Percentiles rank a stretch among this genome's conserved stretches.
phyloP scores from a whole-genome alignment of 495 filamentous ascomycete species.

The Xylaria curta region DNA sequence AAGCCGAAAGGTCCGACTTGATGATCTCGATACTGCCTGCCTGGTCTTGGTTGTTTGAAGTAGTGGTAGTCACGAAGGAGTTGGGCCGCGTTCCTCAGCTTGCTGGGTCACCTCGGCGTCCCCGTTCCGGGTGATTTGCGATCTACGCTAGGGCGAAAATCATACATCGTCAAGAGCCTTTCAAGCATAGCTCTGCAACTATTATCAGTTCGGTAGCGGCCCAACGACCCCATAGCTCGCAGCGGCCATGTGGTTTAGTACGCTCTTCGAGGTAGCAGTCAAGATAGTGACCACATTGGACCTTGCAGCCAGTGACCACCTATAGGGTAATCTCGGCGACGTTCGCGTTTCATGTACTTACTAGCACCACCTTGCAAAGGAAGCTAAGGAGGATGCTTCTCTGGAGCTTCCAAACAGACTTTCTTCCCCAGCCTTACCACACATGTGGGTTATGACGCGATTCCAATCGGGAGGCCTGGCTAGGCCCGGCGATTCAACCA shows the following conservation, averaged over 20 bases:
- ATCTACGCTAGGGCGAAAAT: constrained; percentile 15
- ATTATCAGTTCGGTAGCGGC: background rate
- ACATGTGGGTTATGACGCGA: constrained; percentile 22
- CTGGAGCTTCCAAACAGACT: constrained; percentile 5
- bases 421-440: constrained; percentile 23
- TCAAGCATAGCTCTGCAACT: constrained; percentile 9
- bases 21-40: background rate
- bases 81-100: constrained; percentile 11
- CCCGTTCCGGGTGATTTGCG: constrained; percentile 17
- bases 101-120: constrained; percentile 3
- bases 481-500: constrained; percentile 12
- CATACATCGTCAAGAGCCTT: background rate
- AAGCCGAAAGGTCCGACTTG: constrained; percentile 11
- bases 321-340: background rate
- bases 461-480: constrained; percentile 8
- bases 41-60: constrained; percentile 2
- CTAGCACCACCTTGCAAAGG: background rate
- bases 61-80: constrained; percentile 1
- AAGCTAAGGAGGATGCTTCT: constrained; percentile 10
- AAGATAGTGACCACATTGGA: constrained; percentile 16
- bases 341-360: constrained; percentile 20
- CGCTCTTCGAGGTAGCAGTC: background rate
- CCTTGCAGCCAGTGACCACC: background rate
- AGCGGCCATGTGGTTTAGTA: background rate
- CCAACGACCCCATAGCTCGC: background rate